Base-by-base conservation (phyloP, 2,329 filamentous ascomycete genomes). In the Penicillium hesseltinei region DNA sequence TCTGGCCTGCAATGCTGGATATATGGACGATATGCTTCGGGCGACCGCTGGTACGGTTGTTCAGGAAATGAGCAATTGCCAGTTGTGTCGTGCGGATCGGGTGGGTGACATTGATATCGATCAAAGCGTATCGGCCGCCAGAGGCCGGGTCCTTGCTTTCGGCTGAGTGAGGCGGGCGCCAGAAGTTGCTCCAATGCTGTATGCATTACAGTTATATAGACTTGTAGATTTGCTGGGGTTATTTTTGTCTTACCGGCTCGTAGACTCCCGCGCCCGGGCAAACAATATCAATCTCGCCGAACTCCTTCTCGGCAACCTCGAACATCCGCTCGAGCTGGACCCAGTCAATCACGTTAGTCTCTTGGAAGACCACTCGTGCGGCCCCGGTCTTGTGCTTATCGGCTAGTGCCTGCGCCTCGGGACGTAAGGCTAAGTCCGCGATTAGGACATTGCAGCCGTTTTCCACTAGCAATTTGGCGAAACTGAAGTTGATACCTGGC, bases 31-130 rank as follows among this genome's bases (percentile, higher is more conserved):
- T 75, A 19, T 75, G 72, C 56, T 78, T 79, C 7, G 71, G 72
- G 29, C 66, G 66, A 23, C 70, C 66, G 48, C 65, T 66, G 44
- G 61, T 68, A 25, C 62, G 63, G 33, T 64, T 50, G 7, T 62
- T 64, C n/a, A 80, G 68, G 65, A 81, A 82, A 62, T 81, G 75
- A 3, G 75, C 71, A 43, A 82, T 78, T 5, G 80, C 80, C 19
- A 82, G 69, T 59, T 82, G 80, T 1, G 80, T 82, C 10, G 75
- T 72, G 43, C 80, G 78, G 62, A 82, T 82, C 0, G 81, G 81
- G 63, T 82, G 81, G 0, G 77, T 79, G 49, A 83, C 57, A 58
- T 82, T 82, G 67, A 82, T 81, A 57, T 82, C 80, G 21, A 82
- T 48, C 48, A 73, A 42, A 29, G 74, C 73, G 61, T 81, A 82